Percentiles rank a stretch among this genome's conserved stretches.
These are phyloP conservation scores for Calcarisporium arbuscula DNA, from an alignment of 2,329 filamentous ascomycete genomes.

Conservation along the genomic window DNA sequence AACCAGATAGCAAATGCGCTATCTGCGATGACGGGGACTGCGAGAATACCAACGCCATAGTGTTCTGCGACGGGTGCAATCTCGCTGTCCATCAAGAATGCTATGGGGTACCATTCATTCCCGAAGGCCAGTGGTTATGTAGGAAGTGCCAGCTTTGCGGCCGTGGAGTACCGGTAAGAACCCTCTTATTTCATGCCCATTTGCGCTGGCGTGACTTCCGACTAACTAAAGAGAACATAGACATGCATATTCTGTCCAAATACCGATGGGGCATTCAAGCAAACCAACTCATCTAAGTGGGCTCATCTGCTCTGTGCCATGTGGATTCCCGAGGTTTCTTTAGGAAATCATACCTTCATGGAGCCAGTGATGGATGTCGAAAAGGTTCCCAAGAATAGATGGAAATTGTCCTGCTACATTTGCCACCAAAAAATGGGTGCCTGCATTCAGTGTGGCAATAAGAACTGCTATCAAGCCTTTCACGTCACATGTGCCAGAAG, in stretches of 20 bases:
- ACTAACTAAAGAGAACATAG: conserved; percentile 29
- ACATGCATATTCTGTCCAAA: conserved; percentile 99
- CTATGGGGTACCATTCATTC: conserved; percentile 97
- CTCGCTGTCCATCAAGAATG: conserved; percentile 97
- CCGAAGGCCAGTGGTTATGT: conserved; percentile 97
- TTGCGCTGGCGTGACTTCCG: background rate
- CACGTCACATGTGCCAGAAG: conserved; percentile 92
- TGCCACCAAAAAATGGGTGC: conserved; percentile 97
- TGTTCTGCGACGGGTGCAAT: conserved; percentile 98
- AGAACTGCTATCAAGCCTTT: conserved; percentile 93
- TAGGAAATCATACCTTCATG: conserved; percentile 96
- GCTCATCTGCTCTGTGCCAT: conserved; percentile 93
- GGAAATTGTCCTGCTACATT: conserved; percentile 93
- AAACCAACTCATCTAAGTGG: conserved; percentile 95
- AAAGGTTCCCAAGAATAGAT: conserved; percentile 89
- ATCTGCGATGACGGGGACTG: conserved; percentile 99
- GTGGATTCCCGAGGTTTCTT: conserved; percentile 95
- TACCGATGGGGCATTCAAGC: conserved; percentile 95
- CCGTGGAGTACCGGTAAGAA: conserved; percentile 72
- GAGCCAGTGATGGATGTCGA: conserved; percentile 97
- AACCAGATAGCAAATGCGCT: conserved; percentile 94
- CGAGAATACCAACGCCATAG: conserved; percentile 97
- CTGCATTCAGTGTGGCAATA: conserved; percentile 97
- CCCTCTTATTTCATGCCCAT: background rate
- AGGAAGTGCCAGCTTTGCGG: conserved; percentile 95